Evolutionary conservation across 1,284 basidiomycete species (phyloP), one percentile per base, ranked within the genome.

Genomic region (Apiotrichum montevideense): DNA sequence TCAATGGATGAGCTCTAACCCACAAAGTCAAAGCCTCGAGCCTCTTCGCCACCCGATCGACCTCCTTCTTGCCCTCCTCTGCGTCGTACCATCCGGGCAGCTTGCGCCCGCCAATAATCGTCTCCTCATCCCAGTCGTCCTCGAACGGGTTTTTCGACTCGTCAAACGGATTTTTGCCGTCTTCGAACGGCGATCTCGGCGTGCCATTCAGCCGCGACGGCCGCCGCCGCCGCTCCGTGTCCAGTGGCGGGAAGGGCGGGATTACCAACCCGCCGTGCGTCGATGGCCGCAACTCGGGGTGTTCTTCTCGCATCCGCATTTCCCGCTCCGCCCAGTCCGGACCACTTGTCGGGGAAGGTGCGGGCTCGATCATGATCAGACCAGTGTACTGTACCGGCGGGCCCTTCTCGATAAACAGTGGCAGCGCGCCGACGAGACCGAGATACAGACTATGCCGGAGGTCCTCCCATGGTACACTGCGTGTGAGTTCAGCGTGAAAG

Each of bases 201-300:
- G 42, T 46, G 32, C 57, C 61, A 35, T 61, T 63, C 45, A 58
- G 32, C 9, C 62, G 50, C 35, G 45, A 2, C 79, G 56, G 80
- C 77, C 63, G 80, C 81, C 58, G 80, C 66, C 55, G 80, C 79
- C 63, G 78, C 74, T 51, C 78, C 72, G 63, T 65, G 40, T 75
- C 64, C n/a, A 74, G 81, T 29, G 84, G 82, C 10, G 85, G 85
- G 68, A 93, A 93, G 1, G 90, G 89, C 4, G 89, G 83, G 10
- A 93, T 77, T 63, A 85, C 86, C 14, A 90, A 77, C 34, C 88
- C 88, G 3, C 88, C 87, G 0, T 56, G 61, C 7, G 77, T 78
- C 1, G 71, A 73, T 0, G 76, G 74, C 42, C 57, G 60, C 5
- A 69, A 55, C 48, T 58, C 40, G 47, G 52, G 32, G 11, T 79